phyloP scores from a whole-genome alignment of 257 asterid species.

The Solanum arcanum region DNA sequence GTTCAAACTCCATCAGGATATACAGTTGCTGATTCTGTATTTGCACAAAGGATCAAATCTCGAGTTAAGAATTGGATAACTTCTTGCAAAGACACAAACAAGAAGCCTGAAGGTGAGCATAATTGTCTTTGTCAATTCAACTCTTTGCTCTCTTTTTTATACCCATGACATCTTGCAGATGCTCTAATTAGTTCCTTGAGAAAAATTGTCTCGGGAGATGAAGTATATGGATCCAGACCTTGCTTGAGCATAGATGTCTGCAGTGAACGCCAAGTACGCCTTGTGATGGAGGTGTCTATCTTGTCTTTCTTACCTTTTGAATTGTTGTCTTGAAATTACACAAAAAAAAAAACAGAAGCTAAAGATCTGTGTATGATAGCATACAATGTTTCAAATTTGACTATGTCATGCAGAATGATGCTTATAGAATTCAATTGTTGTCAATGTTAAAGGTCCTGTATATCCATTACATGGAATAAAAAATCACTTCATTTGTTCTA shows the following conservation, averaged over 20 bases:
- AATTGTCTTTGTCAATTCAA: not conserved
- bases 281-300: conserved; percentile 48
- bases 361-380: not conserved
- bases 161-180: conserved; percentile 28
- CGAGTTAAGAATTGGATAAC: conserved; percentile 67
- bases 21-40: conserved; percentile 83
- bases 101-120: conserved; percentile 52
- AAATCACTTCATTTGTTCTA: not conserved
- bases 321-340: not conserved
- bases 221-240: conserved; percentile 67
- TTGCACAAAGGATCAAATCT: conserved; percentile 52
- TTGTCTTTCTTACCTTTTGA: not conserved
- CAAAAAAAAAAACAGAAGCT: not conserved
- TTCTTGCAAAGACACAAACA: conserved; percentile 34
- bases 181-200: conserved; percentile 53
- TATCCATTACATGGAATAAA: not conserved
- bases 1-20: conserved; percentile 25
- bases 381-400: not conserved
- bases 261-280: conserved; percentile 79
- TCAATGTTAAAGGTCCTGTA: not conserved
- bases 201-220: conserved; percentile 51
- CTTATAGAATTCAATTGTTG: not conserved
- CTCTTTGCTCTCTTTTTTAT: not conserved
- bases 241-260: conserved; percentile 68
- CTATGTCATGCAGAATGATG: not conserved